phyloP scores from a whole-genome alignment of 2,329 filamentous ascomycete genomes.

The Colletotrichum filicis region DNA sequence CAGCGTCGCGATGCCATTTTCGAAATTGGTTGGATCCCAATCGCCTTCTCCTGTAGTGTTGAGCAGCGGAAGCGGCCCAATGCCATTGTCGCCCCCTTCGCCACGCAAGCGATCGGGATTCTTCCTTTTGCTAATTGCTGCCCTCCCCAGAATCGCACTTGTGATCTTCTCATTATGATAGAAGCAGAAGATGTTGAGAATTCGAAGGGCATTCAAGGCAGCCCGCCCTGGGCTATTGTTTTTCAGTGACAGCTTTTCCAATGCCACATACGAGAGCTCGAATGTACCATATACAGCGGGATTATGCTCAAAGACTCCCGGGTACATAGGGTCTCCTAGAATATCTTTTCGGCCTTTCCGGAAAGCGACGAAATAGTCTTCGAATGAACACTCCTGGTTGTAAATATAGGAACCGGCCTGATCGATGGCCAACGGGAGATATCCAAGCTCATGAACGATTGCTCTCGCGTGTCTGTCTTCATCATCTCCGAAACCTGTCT shows the following conservation, averaged over 20 bases:
- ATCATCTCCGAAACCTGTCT: not conserved
- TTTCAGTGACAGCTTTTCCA: not conserved
- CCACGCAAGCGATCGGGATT: too few relatives aligned
- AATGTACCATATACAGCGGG: constrained; percentile 39
- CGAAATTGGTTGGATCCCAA: too few relatives aligned
- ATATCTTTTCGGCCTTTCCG: constrained; percentile 23
- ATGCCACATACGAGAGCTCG: constrained; percentile 39
- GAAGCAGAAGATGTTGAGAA: constrained; percentile 42
- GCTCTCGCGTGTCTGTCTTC: constrained; percentile 1
- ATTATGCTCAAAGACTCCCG: constrained; percentile 29
- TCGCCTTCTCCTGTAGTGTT: accelerated
- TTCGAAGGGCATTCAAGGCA: constrained; percentile 38
- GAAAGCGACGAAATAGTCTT: constrained; percentile 33
- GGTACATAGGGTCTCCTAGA: constrained; percentile 15
- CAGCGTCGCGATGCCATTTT: too few relatives aligned
- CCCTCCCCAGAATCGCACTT: too few relatives aligned
- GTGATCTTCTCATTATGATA: constrained; percentile 39
- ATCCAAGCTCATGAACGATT: constrained; percentile 39
- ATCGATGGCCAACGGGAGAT: constrained; percentile 43
- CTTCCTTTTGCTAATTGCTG: too few relatives aligned
- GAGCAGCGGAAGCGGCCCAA: too few relatives aligned
- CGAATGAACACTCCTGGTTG: constrained; percentile 21
- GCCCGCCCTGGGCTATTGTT: not conserved
- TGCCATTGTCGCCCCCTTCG: too few relatives aligned
- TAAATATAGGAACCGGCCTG: constrained; percentile 39